These are phyloP conservation scores for Lagerstroemia speciosa DNA, from an alignment of 345 rosid species.

Conservation along the genomic window DNA sequence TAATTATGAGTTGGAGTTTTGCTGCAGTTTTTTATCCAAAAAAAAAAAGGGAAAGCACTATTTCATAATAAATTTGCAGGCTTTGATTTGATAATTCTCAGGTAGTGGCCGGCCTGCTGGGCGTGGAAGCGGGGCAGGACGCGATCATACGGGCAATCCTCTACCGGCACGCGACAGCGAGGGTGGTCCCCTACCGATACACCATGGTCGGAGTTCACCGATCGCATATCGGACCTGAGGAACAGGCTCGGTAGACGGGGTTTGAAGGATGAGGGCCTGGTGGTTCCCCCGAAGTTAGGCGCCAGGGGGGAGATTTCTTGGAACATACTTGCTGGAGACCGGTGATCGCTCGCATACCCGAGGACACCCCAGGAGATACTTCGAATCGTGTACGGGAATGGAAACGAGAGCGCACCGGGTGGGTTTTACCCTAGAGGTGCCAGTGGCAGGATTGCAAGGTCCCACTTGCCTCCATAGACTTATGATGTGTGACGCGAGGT, in stretches of 20 bases:
- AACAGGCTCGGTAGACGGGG: slow-evolving; percentile 28
- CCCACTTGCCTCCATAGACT: slow-evolving; percentile 15
- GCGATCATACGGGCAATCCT: slow-evolving; percentile 58
- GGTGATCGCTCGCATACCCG: slow-evolving; percentile 28
- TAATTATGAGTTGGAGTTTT: too few relatives aligned
- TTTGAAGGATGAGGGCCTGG: slow-evolving; percentile 48
- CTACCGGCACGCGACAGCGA: slow-evolving; percentile 21
- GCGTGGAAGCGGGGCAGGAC: slow-evolving; percentile 76
- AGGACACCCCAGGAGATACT: slow-evolving; percentile 53
- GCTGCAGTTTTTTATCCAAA: too few relatives aligned
- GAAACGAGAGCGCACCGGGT: slow-evolving; percentile 41
- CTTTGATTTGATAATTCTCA: slow-evolving; percentile 11
- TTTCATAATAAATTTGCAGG: not conserved
- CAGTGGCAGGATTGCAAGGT: slow-evolving; percentile 45
- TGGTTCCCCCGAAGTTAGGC: slow-evolving; percentile 22
- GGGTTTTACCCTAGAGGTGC: slow-evolving; percentile 67
- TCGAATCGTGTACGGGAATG: slow-evolving; percentile 55
- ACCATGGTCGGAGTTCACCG: slow-evolving; percentile 39
- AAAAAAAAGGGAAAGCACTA: too few relatives aligned
- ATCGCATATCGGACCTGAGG: slow-evolving; percentile 23
- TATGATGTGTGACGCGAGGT: not conserved
- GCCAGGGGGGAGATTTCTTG: slow-evolving; percentile 35
- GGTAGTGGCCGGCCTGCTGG: slow-evolving; percentile 78
- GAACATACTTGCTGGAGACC: slow-evolving; percentile 49
- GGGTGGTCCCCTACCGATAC: slow-evolving; percentile 30